A percentile compares a stretch with the other conserved stretches of the same genome.
Conservation (phyloP, 306 rosid species). For the Lathyrus sativus region DNA sequence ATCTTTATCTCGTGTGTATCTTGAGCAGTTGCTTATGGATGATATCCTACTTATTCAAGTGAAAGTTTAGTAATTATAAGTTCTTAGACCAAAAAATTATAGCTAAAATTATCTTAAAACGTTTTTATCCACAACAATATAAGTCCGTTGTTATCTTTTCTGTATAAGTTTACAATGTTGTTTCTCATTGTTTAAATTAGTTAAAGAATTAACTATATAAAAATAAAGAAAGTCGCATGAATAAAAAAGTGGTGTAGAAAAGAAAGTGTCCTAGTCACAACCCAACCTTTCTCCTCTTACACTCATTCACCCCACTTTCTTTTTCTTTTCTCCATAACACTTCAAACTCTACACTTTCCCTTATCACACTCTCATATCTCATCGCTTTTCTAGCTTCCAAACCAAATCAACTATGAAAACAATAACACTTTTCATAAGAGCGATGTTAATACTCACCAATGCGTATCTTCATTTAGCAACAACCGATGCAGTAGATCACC, state of each 20-base stretch:
- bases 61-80: too few relatives aligned
- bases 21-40: too few relatives aligned
- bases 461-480: not conserved
- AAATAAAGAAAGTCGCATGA: not conserved
- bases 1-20: too few relatives aligned
- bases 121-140: too few relatives aligned
- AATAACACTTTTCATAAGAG: not conserved
- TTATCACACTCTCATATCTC: not conserved
- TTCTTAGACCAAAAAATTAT: too few relatives aligned
- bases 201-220: not conserved
- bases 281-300: not conserved
- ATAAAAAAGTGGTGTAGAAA: not conserved
- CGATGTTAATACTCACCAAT: constrained; percentile 7
- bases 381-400: not conserved
- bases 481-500: constrained; percentile 23
- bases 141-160: too few relatives aligned
- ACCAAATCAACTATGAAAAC: not conserved
- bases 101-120: too few relatives aligned
- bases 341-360: constrained; percentile 17
- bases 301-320: constrained; percentile 25
- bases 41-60: too few relatives aligned
- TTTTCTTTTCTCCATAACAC: not conserved
- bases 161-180: too few relatives aligned
- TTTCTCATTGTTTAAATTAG: too few relatives aligned
- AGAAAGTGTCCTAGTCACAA: not conserved